Conservation (phyloP, 2,329 filamentous ascomycete species). For the Orbilia oligospora region DNA sequence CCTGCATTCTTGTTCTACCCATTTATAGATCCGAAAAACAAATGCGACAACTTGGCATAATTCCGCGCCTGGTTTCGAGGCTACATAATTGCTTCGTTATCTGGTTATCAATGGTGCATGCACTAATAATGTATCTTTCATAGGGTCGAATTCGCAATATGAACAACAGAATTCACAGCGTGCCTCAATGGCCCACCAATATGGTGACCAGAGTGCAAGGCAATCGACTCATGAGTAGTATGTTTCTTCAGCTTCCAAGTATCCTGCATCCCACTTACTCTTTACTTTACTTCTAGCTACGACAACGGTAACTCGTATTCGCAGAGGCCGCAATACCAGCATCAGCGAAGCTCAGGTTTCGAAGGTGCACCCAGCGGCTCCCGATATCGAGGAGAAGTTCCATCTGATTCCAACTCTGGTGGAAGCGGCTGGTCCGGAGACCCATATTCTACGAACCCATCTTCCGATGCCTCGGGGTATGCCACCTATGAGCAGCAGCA, state of each 20-base stretch:
- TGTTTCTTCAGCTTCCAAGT: background rate
- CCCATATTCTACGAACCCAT: conserved; percentile 57
- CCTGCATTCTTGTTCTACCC: conserved; percentile 1
- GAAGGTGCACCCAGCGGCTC: conserved; percentile 19
- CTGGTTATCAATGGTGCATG: background rate
- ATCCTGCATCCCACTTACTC: background rate
- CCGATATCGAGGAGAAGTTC: conserved; percentile 49
- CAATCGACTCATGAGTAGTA: conserved; percentile 51
- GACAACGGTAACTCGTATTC: conserved; percentile 40
- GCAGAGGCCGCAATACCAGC: conserved; percentile 42
- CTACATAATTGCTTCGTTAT: no score
- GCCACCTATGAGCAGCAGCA: conserved; percentile 44
- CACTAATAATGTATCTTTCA: conserved; percentile 12
- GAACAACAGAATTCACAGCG: conserved; percentile 50
- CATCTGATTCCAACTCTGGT: conserved; percentile 42
- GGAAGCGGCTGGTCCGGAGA: conserved; percentile 57
- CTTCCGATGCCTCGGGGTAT: conserved; percentile 52
- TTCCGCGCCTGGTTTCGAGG: no score
- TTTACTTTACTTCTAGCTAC: conserved; percentile 23
- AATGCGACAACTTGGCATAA: background rate
- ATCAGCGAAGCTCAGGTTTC: conserved; percentile 38
- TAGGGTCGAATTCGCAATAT: conserved; percentile 48
- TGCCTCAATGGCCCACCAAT: conserved; percentile 54
- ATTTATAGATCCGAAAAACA: background rate
- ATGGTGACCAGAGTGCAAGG: conserved; percentile 55